phyloP scores from a whole-genome alignment of 495 filamentous ascomycete species.

The Aspergillus homomorphus region DNA sequence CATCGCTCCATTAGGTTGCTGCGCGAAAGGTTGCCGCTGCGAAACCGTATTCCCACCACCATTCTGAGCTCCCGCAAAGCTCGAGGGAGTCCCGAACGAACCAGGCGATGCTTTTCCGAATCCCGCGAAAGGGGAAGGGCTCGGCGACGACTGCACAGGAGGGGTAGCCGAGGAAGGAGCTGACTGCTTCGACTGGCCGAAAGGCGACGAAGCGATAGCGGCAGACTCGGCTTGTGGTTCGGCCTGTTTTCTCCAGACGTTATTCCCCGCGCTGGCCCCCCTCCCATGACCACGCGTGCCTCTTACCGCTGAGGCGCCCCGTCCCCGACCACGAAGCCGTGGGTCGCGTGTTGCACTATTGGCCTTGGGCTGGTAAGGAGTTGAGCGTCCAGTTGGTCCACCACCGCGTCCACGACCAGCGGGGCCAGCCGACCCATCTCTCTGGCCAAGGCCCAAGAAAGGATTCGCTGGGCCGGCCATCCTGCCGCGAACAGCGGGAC shows the following conservation, averaged over 20 bases:
- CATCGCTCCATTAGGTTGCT: constrained; percentile 9
- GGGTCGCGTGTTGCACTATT: constrained; percentile 17
- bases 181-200: constrained; percentile 29
- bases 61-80: constrained; percentile 11
- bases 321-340: constrained; percentile 27
- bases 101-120: constrained; percentile 17
- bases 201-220: constrained; percentile 26
- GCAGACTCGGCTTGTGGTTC: constrained; percentile 9
- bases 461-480: constrained; percentile 41
- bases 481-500: constrained; percentile 31
- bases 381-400: constrained; percentile 17
- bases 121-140: constrained; percentile 22
- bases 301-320: constrained; percentile 24
- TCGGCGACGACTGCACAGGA: constrained; percentile 15
- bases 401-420: constrained; percentile 37
- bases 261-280: constrained; percentile 19
- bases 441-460: constrained; percentile 32
- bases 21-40: constrained; percentile 5
- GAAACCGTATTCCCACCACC: constrained; percentile 19
- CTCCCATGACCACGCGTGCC: constrained; percentile 24
- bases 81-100: constrained; percentile 18
- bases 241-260: constrained; percentile 17
- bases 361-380: constrained; percentile 24
- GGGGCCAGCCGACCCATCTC: constrained; percentile 25
- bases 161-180: constrained; percentile 17